phyloP scores from a whole-genome alignment of 192 early-diverging fungal species.

The Umbelopsis vinacea region DNA sequence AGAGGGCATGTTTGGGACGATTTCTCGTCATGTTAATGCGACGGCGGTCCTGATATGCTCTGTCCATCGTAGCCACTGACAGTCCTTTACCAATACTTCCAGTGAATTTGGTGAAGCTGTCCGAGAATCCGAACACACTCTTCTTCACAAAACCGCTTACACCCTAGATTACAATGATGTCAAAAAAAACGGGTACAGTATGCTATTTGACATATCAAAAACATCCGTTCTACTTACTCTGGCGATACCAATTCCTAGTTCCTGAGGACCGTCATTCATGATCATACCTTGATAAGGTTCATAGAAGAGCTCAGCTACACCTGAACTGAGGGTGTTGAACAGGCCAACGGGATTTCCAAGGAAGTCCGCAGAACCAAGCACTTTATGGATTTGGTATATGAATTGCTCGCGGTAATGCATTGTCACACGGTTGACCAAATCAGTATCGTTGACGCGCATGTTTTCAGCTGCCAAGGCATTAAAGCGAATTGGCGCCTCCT shows the following conservation, averaged over 20 bases:
- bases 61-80: slow-evolving; percentile 94
- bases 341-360: slow-evolving; percentile 97
- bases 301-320: slow-evolving; percentile 96
- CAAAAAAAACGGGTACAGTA: neutral
- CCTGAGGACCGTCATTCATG: slow-evolving; percentile 93
- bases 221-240: slow-evolving; percentile 58
- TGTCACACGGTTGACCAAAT: slow-evolving; percentile 78
- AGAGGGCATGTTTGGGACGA: slow-evolving; percentile 86
- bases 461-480: slow-evolving; percentile 91
- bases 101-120: slow-evolving; percentile 94
- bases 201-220: neutral
- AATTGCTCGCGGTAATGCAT: slow-evolving; percentile 91
- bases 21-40: slow-evolving; percentile 82
- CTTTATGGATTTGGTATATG: slow-evolving; percentile 83
- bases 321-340: slow-evolving; percentile 94
- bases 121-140: slow-evolving; percentile 94
- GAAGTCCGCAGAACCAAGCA: slow-evolving; percentile 96
- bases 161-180: slow-evolving; percentile 48
- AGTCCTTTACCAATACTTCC: slow-evolving; percentile 97
- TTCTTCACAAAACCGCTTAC: slow-evolving; percentile 83
- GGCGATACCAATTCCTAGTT: slow-evolving; percentile 90
- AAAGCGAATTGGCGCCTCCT: slow-evolving; percentile 86
- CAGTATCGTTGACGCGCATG: slow-evolving; percentile 76
- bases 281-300: slow-evolving; percentile 97
- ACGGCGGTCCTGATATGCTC: slow-evolving; percentile 83